phyloP scores from a whole-genome alignment of 805 yeast species.

The Pichia exigua region DNA sequence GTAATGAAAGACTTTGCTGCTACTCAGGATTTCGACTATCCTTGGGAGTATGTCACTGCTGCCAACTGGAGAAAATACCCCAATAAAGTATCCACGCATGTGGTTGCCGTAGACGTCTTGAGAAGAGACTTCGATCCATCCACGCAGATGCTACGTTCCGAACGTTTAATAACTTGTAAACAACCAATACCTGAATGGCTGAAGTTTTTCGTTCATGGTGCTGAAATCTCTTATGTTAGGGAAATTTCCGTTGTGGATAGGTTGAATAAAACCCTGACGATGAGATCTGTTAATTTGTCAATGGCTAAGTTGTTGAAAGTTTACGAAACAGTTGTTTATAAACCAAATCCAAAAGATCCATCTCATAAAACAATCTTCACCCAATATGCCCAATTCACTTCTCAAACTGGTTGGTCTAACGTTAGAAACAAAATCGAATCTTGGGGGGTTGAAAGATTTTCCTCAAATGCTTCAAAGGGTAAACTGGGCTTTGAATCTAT shows the following conservation, averaged over 20 bases:
- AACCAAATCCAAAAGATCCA: constrained; percentile 55
- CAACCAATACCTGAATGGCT: constrained; percentile 87
- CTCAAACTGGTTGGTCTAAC: constrained; percentile 62
- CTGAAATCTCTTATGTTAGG: constrained; percentile 69
- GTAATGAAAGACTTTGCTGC: constrained; percentile 84
- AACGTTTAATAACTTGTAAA: constrained; percentile 79
- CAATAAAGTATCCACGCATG: constrained; percentile 88
- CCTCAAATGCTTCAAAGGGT: constrained; percentile 80
- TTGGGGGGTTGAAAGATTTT: constrained; percentile 85
- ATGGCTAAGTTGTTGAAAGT: constrained; percentile 70
- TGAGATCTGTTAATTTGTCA: constrained; percentile 85
- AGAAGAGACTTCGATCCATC: constrained; percentile 56
- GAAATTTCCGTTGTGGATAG: constrained; percentile 85
- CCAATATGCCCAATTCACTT: constrained; percentile 85
- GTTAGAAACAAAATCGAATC: constrained; percentile 82
- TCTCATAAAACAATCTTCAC: constrained; percentile 48
- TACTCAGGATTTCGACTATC: constrained; percentile 62
- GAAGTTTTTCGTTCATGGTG: constrained; percentile 60
- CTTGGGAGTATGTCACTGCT: constrained; percentile 92
- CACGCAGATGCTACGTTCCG: constrained; percentile 58
- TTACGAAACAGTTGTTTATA: constrained; percentile 78
- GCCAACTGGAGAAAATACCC: constrained; percentile 98
- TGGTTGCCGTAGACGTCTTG: constrained; percentile 84
- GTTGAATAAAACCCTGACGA: constrained; percentile 48
- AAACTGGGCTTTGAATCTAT: constrained; percentile 81